Evolutionary conservation across 768 basidiomycete species (phyloP), one percentile per base, ranked within the genome.

Genomic region (Rhodocollybia butyracea): DNA sequence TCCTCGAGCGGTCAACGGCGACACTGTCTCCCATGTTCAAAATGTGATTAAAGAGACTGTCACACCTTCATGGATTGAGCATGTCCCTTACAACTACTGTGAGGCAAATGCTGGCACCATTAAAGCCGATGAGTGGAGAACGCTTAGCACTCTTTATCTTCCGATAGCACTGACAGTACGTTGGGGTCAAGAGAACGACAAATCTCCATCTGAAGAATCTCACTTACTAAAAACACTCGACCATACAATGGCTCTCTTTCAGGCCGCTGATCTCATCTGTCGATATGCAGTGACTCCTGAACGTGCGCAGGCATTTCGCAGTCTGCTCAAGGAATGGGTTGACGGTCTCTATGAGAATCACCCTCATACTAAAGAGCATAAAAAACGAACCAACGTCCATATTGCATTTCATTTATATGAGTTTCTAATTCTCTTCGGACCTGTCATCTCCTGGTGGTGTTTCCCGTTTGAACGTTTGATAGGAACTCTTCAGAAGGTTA

Each of bases 51-150:
- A 59, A 13, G 31, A 58, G 0, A 65, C 66, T 5, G 32, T 15
- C 2, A 60, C 58, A 5, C 71, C 68, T 8, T 50, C 63, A 3
- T 70, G 68, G 68, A 21, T 70, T 19, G 50, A 60, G 24, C 57
- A 61, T 1, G 66, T 70, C 5, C 71, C 71, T 6, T 4, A 26
- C 5, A 64, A 68, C 36, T 71, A 64, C 50, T 65, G 68, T 8
- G 61, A 64, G 7, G 46, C 27, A 8, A 55, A 39, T 17, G 69
- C 69, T 1, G 69, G 75, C 5, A 68, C 60, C 1, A 58, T 76
- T 38, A 76, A 76, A 47, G 70, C 72, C 0, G 71, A 70, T 26
- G 62, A 76, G 53, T 76, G 74, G 73, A 54, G 64, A 4, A 59
- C 59, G 0, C 34, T 72, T 3, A 46, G 56, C 24, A 69, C 61